Evolutionary conservation across 208 protist genomes (phyloP), one percentile per base, ranked within the genome.

Genomic region (Trypanosoma avium): DNA sequence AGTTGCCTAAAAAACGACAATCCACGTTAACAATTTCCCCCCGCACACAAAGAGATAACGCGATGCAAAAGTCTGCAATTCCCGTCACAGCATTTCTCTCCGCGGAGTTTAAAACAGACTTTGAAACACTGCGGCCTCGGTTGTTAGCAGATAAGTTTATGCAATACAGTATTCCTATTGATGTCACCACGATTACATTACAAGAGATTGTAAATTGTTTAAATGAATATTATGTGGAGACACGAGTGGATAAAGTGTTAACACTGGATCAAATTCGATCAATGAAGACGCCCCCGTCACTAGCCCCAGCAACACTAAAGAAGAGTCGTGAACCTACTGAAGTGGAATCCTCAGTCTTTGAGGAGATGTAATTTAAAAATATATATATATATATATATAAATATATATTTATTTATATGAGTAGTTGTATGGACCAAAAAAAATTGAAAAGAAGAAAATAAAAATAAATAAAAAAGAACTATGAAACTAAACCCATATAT

Each of bases 201-300:
- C 87, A 93, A 75, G 87, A 93, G 73, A 82, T 90, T 60, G 81
- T 93, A 29, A 93, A 93, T 72, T 76, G 86, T 50, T 53, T 93
- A 30, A 84, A 93, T 54, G 87, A 93, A 79, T 77, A 77, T 72
- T 93, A 93, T 70, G 59, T 81, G 19, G 67, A 83, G 66, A 65
- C 71, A 24, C 67, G 74, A 22, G 68, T 88, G 13, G 83, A 90
- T 54, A 82, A 64, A 22, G 9, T 70, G 26, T 55, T 89, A 13
- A 50, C 71, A 3, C 42, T 87, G 38, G 64, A 67, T 0, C 65
- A 77, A 33, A 86, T 93, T 47, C 74, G 57, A 40, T 54, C 53
- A 33, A 88, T 90, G 78, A 33, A 61, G 26, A 70, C 59, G 48
- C 66, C 66, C 77, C 33, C 69, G 67, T 22, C 49, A 79, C 48